Base-by-base conservation (phyloP, 495 filamentous ascomycete species). In the Articulospora tetracladia region DNA sequence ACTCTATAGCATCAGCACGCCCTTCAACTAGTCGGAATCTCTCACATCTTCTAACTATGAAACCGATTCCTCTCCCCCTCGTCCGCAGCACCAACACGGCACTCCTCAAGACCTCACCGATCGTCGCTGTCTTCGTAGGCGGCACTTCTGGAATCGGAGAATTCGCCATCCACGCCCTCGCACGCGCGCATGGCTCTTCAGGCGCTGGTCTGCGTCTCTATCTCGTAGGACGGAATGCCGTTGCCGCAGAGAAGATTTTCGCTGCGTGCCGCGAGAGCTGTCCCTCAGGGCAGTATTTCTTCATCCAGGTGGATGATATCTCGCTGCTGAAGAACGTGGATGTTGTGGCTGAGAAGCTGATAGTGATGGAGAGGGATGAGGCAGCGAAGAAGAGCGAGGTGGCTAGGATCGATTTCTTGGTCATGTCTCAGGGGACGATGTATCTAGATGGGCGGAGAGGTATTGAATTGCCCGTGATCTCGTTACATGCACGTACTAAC, bases 71-170 rank as follows among this genome's bases (percentile, higher is more conserved):
- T 3, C 39, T 44, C 39, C 39, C 39, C 8, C 39, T 44, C 39
- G n/a, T 44, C 17, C 39, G 15, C 4, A 7, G 39, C 39, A 44
- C 11, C 36, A 66, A 66, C 49, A 13, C 48, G 0, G 19, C 46
- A 1, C n/a, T 54, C 23, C 7, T 44, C 49, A 26, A 41, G 8
- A 46, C 54, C 20, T 44, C 57, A 17, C 57, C 32, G 4, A 51
- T 65, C 11, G 58, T 58, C 20, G 52, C 36, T 1, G 58, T 65
- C 53, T 51, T 65, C 13, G 71, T 73, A 2, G 75, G 77, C 30
- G 76, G 67, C 25, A 77, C 75, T 4, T 67, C 68, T 34, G 75
- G 75, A 32, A 77, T 77, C 36, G 71, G 73, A 15, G 60, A 68
- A 46, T 67, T 51, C 39, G 69, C 75, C 6, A 65, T 70, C 1